Evolutionary conservation across 139 green algal species (phyloP).

Genomic region (Haematococcus lacustris): DNA sequence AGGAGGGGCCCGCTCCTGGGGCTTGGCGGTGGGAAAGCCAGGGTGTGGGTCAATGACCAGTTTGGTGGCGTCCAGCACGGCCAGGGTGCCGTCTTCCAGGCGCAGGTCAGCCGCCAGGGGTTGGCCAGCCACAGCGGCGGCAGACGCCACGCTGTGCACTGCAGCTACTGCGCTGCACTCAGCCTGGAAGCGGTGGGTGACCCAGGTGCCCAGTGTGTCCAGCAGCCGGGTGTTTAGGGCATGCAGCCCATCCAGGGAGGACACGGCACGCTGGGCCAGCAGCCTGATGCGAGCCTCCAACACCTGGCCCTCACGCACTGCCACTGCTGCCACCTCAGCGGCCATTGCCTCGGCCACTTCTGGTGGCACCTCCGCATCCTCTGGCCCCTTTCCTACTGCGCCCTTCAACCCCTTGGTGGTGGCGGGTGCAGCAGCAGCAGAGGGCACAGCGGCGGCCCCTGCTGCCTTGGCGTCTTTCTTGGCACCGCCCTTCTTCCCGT

Average conservation of each 20-base stretch:
- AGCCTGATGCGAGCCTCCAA: slow-evolving; percentile 27
- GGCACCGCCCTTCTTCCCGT: too few relatives aligned
- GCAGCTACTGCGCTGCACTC: slow-evolving; percentile 64
- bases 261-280: slow-evolving; percentile 10
- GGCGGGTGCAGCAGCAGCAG: too few relatives aligned
- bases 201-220: background rate
- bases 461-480: too few relatives aligned
- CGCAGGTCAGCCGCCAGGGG: slow-evolving; percentile 48
- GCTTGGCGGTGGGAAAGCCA: slow-evolving; percentile 4
- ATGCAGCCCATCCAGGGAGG: slow-evolving; percentile 3
- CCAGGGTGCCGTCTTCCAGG: slow-evolving; percentile 26
- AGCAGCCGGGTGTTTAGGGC: background rate
- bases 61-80: slow-evolving; percentile 37
- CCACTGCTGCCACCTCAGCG: slow-evolving; percentile 17
- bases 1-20: slow-evolving; percentile 14
- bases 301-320: slow-evolving; percentile 23
- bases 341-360: slow-evolving; percentile 17
- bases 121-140: slow-evolving; percentile 35
- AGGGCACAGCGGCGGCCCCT: too few relatives aligned
- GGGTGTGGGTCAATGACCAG: slow-evolving; percentile 18
- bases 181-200: slow-evolving; percentile 32
- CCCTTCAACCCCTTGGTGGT: too few relatives aligned
- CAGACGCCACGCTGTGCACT: slow-evolving; percentile 36
- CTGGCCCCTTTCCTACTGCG: slow-evolving; percentile 7
- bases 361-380: slow-evolving; percentile 11